Conservation (phyloP, 23 red algal genomes). For the Agarophyton chilense region DNA sequence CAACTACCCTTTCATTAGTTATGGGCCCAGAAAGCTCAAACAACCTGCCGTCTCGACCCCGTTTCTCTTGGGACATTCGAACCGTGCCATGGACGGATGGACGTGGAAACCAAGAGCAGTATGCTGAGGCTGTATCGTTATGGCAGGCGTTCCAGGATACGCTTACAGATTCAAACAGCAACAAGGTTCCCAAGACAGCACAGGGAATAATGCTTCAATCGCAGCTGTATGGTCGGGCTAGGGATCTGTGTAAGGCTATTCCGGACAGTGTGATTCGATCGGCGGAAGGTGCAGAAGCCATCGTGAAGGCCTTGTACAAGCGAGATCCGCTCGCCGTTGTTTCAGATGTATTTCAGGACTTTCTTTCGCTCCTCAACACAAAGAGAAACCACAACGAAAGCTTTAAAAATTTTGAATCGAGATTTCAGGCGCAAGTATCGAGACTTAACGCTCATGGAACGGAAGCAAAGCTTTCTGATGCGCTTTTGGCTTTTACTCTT, state of each 20-base stretch:
- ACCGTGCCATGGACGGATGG: too few species aligned
- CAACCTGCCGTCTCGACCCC: too few species aligned
- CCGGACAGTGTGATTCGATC: neutral
- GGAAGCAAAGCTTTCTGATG: slow-evolving; percentile 19
- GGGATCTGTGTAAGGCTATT: slow-evolving; percentile 22
- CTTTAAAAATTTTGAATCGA: slow-evolving; percentile 22
- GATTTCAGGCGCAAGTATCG: slow-evolving; percentile 20
- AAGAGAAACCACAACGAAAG: neutral
- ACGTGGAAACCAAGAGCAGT: slow-evolving; percentile 15
- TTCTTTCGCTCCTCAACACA: neutral
- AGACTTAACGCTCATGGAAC: neutral
- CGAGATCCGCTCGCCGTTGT: slow-evolving; percentile 2
- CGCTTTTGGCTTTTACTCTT: neutral
- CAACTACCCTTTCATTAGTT: too few species aligned
- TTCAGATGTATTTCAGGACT: neutral
- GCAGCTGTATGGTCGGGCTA: slow-evolving; percentile 27
- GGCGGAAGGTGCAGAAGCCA: neutral
- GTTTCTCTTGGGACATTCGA: too few species aligned
- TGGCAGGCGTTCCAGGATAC: slow-evolving; percentile 23
- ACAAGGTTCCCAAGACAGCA: neutral
- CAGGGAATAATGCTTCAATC: slow-evolving; percentile 24
- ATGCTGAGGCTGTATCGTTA: neutral
- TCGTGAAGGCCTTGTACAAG: slow-evolving; percentile 14
- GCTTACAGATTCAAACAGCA: neutral
- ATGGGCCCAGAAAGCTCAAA: too few species aligned